Base-by-base conservation (phyloP, 768 basidiomycete genomes). In the Macrolepiota albuminosa region DNA sequence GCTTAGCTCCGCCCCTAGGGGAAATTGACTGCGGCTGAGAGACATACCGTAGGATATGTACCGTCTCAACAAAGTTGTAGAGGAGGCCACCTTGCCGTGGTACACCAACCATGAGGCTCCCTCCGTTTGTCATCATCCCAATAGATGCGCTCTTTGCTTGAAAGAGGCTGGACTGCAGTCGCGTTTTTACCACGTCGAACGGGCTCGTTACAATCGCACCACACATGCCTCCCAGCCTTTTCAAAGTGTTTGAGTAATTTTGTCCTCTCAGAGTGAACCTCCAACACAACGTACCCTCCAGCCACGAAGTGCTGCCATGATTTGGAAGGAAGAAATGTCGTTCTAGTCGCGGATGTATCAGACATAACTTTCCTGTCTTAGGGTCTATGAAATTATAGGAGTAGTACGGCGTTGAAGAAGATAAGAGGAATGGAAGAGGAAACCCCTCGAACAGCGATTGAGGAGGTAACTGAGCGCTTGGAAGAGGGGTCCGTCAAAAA, bases 181-280 rank as follows among this genome's bases (percentile, higher is more conserved):
- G 88, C 46, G 97, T 99, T 77, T 98, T 98, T 63, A 98, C 95
- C 36, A 99, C 94, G 73, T 99, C 97, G 67, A 99, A 96, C 0
- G 97, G 96, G 47, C 93, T 94, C 0, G 97, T 99, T 3, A 98
- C 88, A 60, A 97, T 89, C 18, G 95, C 95, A 37, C 96, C 97
- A 68, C 93, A 93, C 95, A 98, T 96, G 43, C 95, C 97, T 29
- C 96, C 97, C 18, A 98, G 77, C 24, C 96, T 98, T 57, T 56
- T 33, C 4, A 9, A 37, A n/a, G 34, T 2, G 26, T 61, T 21
- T 60, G 42, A 48, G n/a, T 51, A 42, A 36, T 42, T 36, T 56
- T 21, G 6, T 33, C 3, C 42, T 43, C 13, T 13, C 54, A 2
- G 13, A 6, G 10, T 24, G 60, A 58, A 43, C 29, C 14, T 18